Base-by-base conservation (phyloP, 345 rosid species). In the Eucalyptus erythrocorys region DNA sequence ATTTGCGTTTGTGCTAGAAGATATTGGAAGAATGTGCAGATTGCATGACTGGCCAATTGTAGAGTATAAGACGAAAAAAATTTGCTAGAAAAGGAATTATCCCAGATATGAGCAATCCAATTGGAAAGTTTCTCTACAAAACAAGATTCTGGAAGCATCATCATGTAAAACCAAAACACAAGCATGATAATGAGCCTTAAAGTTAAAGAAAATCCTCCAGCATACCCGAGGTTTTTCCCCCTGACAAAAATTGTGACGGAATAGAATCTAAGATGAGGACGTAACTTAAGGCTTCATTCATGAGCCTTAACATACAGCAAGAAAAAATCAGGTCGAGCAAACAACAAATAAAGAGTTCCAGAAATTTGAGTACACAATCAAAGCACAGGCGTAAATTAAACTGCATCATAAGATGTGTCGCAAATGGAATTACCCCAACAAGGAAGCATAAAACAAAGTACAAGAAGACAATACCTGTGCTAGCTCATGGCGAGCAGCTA, bases 401-500 rank as follows among this genome's bases (percentile, higher is more conserved):
- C 82, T 76, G 82, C 82, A 76, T 37, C 37, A 76, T 76, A 37
- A 37, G 82, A 37, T 37, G 45, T 76, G 82, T 76, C 1, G 2
- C 47, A 76, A 10, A 37, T 76, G 86, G 57, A 84, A 48, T 48
- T 85, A 68, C 24, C 42, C 80, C 57, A 85, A 47, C 59, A 85
- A 85, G 37, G 87, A 85, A 85, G 24, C 34, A 85, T 16, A 19
- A 32, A 34, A 48, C 57, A 48, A 32, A 85, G 87, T 48, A 26
- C 30, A 85, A 48, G 42, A 85, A 85, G 43, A 21, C 61, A 26
- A 84, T 94, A 97, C 99, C 98, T 94, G 96, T 16, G 99, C 94
- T 90, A 97, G 96, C 93, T 97, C 98, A 90, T 93, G 96, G 89
- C 98, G 98, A 51, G 97, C 92, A 89, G 94, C 93, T 71, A 95